Evolutionary conservation across 2,329 filamentous ascomycete genomes (phyloP).

Genomic region (Clathrospora elynae): DNA sequence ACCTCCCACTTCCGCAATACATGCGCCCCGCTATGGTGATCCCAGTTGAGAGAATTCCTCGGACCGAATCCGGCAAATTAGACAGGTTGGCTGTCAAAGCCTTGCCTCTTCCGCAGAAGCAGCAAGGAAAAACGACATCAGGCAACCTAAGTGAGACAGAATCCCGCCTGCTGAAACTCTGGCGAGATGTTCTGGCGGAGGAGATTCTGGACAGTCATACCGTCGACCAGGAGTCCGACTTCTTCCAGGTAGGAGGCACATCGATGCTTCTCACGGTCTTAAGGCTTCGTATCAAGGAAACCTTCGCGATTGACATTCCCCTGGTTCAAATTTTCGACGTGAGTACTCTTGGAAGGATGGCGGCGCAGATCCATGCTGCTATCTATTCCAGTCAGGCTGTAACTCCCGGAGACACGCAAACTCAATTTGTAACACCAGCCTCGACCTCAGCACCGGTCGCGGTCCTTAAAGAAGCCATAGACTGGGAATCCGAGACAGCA

Average conservation of each 20-base stretch:
- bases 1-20: conserved; percentile 47
- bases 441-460: too few relatives aligned
- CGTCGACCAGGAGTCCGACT: conserved; percentile 40
- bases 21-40: conserved; percentile 19
- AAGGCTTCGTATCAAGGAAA: conserved; percentile 40
- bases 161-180: too few relatives aligned
- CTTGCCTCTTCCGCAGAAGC: background rate
- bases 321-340: conserved; percentile 49
- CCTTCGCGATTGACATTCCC: conserved; percentile 39
- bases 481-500: too few relatives aligned
- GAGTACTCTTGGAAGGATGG: conserved; percentile 51
- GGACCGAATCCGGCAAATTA: conserved; percentile 13
- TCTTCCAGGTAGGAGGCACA: conserved; percentile 53
- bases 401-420: too few relatives aligned
- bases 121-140: too few relatives aligned
- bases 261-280: conserved; percentile 52
- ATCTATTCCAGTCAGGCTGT: too few relatives aligned
- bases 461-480: too few relatives aligned
- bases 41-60: conserved; percentile 14
- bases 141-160: too few relatives aligned
- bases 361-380: conserved; percentile 21
- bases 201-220: too few relatives aligned
- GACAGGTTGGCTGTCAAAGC: conserved; percentile 20
- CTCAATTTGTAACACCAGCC: too few relatives aligned
- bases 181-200: too few relatives aligned